phyloP scores from a whole-genome alignment of 139 green algal genomes.

The Chlorella sp. region DNA sequence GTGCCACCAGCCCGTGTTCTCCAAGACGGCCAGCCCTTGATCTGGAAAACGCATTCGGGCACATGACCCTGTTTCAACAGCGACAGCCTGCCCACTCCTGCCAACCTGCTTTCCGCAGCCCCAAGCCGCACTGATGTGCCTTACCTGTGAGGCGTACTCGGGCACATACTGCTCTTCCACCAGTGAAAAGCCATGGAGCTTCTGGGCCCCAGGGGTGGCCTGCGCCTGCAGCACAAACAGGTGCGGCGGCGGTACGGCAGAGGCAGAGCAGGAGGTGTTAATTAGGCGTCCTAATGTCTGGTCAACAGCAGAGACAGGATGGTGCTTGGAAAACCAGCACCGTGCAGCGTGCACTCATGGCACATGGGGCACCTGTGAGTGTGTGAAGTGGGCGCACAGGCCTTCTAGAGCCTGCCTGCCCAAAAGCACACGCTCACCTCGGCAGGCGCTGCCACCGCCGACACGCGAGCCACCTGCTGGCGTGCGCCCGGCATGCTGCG shows the following conservation, averaged over 20 bases:
- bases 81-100: background rate
- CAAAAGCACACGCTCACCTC: background rate
- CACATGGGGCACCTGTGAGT: background rate
- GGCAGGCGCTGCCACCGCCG: conserved; percentile 11
- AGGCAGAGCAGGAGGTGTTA: background rate
- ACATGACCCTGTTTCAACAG: too few species aligned
- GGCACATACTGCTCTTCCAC: conserved; percentile 81
- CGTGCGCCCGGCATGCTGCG: background rate
- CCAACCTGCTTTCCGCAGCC: too few species aligned
- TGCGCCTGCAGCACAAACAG: background rate
- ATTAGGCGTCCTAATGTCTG: background rate
- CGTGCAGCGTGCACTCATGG: background rate
- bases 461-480: conserved; percentile 1
- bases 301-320: too few species aligned
- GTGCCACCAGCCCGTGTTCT: background rate
- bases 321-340: too few species aligned
- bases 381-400: too few species aligned
- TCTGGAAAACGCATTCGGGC: too few species aligned
- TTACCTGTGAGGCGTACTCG: conserved; percentile 81
- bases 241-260: background rate
- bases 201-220: conserved; percentile 51
- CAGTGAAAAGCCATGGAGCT: conserved; percentile 87
- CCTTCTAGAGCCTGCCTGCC: background rate
- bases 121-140: background rate
- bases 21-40: background rate